phyloP scores from a whole-genome alignment of 331 rosid species.

The Quercus tomentella region DNA sequence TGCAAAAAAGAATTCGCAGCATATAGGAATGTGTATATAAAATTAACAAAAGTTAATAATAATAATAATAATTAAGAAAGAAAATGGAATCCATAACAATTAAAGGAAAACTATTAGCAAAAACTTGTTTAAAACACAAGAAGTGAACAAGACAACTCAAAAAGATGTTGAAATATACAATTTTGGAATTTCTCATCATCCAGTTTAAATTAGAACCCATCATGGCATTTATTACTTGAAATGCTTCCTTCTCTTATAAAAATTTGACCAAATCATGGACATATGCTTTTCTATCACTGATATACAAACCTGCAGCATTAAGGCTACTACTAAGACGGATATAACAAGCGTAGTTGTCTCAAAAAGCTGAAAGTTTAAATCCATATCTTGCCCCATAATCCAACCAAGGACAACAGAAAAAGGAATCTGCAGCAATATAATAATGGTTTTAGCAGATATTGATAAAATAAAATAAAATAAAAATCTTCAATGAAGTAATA shows the following conservation, averaged over 20 bases:
- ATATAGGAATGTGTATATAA: neutral
- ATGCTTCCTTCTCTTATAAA: neutral
- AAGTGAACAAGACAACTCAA: neutral
- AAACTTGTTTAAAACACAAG: neutral
- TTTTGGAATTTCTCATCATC: conserved; percentile 22
- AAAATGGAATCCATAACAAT: neutral
- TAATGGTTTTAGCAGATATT: too few relatives aligned
- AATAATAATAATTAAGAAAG: neutral
- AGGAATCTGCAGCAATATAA: conserved; percentile 60
- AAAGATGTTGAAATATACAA: conserved; percentile 2
- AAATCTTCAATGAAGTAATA: too few relatives aligned
- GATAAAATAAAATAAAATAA: too few relatives aligned
- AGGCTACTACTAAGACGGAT: conserved; percentile 66
- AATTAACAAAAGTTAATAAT: neutral
- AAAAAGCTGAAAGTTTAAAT: conserved; percentile 74
- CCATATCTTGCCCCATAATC: conserved; percentile 68
- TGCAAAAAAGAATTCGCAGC: conserved; percentile 29
- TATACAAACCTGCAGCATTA: conserved; percentile 77
- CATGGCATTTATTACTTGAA: neutral
- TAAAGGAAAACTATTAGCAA: neutral
- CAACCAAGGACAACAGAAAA: conserved; percentile 72
- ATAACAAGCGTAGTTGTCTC: conserved; percentile 73
- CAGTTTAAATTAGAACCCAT: neutral
- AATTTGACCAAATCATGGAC: neutral
- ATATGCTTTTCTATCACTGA: neutral